phyloP scores from a whole-genome alignment of 1,139 yeast species.

The Arxiozyma telluris region DNA sequence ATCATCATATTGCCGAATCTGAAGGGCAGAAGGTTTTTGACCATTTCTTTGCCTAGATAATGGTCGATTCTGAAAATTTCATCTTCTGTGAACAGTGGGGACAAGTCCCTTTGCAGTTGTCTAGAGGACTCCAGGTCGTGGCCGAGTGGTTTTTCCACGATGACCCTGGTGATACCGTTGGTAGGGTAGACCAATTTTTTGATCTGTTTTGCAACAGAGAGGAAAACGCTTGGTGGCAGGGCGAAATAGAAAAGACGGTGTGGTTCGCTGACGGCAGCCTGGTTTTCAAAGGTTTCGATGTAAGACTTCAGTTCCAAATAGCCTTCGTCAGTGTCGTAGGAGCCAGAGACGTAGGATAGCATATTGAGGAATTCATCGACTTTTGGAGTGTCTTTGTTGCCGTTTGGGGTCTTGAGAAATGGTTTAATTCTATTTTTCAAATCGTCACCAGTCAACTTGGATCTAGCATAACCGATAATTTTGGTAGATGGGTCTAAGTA shows the following conservation, averaged over 20 bases:
- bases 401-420: conserved; percentile 52
- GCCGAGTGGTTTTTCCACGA: conserved; percentile 97
- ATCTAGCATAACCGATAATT: conserved; percentile 89
- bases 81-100: conserved; percentile 83
- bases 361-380: conserved; percentile 57
- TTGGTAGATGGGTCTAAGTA: conserved; percentile 59
- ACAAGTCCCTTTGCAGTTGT: conserved; percentile 62
- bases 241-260: conserved; percentile 87
- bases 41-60: conserved; percentile 96
- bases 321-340: conserved; percentile 73
- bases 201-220: conserved; percentile 64
- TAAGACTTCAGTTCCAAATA: conserved; percentile 47
- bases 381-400: conserved; percentile 37
- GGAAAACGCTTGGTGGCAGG: conserved; percentile 87
- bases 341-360: conserved; percentile 64
- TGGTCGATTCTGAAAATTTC: conserved; percentile 95
- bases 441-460: conserved; percentile 58
- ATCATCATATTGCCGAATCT: conserved; percentile 86
- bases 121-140: conserved; percentile 75
- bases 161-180: conserved; percentile 67
- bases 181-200: conserved; percentile 60
- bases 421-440: conserved; percentile 58
- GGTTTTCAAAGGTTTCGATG: conserved; percentile 52
- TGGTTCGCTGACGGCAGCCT: conserved; percentile 38
- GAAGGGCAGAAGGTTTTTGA: conserved; percentile 78